A percentile compares a stretch with the other conserved stretches of the same genome.
Conservation (phyloP, 164 flowering plant genomes). For the Vitis riparia region DNA sequence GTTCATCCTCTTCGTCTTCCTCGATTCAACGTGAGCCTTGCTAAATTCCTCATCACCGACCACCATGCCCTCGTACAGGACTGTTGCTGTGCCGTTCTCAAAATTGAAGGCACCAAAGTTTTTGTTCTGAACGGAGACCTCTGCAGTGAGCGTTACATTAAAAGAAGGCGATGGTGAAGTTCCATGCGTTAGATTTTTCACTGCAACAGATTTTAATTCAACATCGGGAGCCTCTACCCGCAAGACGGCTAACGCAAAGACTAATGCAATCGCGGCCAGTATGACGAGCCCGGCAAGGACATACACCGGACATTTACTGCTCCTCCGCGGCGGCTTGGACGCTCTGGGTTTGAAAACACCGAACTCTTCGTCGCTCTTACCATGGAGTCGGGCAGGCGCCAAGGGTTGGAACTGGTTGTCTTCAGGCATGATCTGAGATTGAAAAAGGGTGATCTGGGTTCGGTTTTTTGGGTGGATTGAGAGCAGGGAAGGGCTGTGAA, state of each 20-base stretch:
- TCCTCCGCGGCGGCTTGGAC: constrained; percentile 1
- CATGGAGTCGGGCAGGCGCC: too few species aligned
- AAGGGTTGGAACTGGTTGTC: too few species aligned
- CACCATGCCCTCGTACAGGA: constrained; percentile 15
- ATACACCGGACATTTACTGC: constrained; percentile 24
- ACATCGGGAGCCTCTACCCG: constrained; percentile 18
- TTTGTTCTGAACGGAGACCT: constrained; percentile 22
- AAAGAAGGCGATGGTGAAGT: constrained; percentile 16
- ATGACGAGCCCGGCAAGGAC: constrained; percentile 21
- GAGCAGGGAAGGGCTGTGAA: too few species aligned
- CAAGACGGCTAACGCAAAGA: constrained; percentile 19
- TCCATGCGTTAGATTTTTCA: constrained; percentile 14
- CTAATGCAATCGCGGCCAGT: constrained; percentile 6
- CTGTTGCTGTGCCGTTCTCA: constrained; percentile 7
- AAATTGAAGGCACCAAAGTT: constrained; percentile 34
- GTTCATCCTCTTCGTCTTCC: constrained; percentile 8
- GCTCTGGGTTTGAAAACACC: background rate
- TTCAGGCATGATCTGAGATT: too few species aligned
- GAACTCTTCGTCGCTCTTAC: constrained; percentile 16
- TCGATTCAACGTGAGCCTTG: constrained; percentile 3
- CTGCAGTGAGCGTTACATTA: constrained; percentile 18
- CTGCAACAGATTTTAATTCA: constrained; percentile 11
- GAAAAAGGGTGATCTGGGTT: too few species aligned
- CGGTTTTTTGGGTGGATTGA: too few species aligned
- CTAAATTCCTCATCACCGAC: constrained; percentile 17